Evolutionary conservation across 2,329 filamentous ascomycete species (phyloP).

Genomic region (Cryoendolithus antarcticus): DNA sequence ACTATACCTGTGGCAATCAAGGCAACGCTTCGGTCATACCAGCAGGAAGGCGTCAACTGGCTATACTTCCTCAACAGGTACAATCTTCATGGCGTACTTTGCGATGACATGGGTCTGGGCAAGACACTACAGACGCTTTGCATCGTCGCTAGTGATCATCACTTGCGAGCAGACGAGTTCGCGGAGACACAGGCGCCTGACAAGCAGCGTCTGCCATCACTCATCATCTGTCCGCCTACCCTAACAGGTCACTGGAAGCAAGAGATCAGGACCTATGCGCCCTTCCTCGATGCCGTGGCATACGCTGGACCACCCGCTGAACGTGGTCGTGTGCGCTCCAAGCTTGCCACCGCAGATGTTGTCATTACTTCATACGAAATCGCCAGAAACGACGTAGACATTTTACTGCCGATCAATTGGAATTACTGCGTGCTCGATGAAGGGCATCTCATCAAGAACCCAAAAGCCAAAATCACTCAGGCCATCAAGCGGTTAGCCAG

Average conservation of each 20-base stretch:
- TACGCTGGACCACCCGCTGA: slow-evolving; percentile 85
- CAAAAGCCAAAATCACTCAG: slow-evolving; percentile 86
- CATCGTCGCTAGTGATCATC: slow-evolving; percentile 95
- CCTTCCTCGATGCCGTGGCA: slow-evolving; percentile 77
- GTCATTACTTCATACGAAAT: slow-evolving; percentile 98
- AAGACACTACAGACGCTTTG: slow-evolving; percentile 96
- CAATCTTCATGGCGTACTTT: slow-evolving; percentile 93
- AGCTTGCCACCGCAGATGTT: slow-evolving; percentile 69
- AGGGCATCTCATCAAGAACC: slow-evolving; percentile 97
- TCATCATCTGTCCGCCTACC: slow-evolving; percentile 93
- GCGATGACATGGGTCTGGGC: slow-evolving; percentile 97
- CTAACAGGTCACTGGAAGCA: slow-evolving; percentile 98
- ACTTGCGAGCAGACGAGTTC: slow-evolving; percentile 82
- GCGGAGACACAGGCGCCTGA: slow-evolving; percentile 70
- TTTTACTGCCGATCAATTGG: slow-evolving; percentile 74
- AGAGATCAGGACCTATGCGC: slow-evolving; percentile 89
- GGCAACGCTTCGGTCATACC: slow-evolving; percentile 88
- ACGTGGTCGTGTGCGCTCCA: slow-evolving; percentile 56
- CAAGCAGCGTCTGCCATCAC: slow-evolving; percentile 66
- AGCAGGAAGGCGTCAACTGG: slow-evolving; percentile 99
- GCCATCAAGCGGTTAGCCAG: slow-evolving; percentile 82
- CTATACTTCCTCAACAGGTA: slow-evolving; percentile 96
- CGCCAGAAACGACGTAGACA: slow-evolving; percentile 85
- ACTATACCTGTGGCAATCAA: slow-evolving; percentile 93
- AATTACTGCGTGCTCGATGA: slow-evolving; percentile 97